Percentiles rank a stretch among this genome's conserved stretches.
phyloP scores from a whole-genome alignment of 2,329 filamentous ascomycete genomes.

The Leptosphaerulina australis region DNA sequence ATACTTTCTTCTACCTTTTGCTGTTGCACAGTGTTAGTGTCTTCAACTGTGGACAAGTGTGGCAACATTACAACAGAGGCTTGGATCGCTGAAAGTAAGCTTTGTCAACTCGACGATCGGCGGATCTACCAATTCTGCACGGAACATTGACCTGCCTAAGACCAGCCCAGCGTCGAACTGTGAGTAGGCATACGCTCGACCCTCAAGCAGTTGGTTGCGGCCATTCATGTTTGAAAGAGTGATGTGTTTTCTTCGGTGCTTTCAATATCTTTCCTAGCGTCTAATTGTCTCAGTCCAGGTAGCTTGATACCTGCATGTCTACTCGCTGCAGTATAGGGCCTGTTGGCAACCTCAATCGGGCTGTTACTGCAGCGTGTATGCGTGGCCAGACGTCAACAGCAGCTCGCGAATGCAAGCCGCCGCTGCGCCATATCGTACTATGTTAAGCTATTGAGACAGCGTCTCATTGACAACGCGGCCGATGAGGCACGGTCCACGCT shows the following conservation, averaged over 20 bases:
- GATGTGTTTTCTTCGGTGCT: not conserved
- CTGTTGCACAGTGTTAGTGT: not conserved
- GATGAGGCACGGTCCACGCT: conserved; percentile 2
- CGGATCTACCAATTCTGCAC: conserved; percentile 3
- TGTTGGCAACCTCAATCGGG: conserved; percentile 4
- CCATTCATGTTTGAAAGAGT: not conserved
- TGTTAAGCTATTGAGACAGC: conserved; percentile 22
- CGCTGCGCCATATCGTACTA: conserved; percentile 20
- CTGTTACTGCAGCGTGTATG: conserved; percentile 8
- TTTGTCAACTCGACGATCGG: conserved; percentile 8
- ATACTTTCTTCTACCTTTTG: not conserved
- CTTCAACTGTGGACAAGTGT: not conserved
- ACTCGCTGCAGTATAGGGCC: not conserved
- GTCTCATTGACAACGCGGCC: conserved; percentile 2
- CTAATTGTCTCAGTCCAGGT: not conserved
- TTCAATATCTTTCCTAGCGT: conserved; percentile 3
- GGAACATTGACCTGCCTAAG: not conserved
- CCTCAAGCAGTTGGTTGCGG: not conserved
- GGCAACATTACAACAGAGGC: not conserved
- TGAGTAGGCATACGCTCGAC: not conserved
- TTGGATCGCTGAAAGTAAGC: not conserved
- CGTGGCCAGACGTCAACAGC: not conserved
- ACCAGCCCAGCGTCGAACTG: not conserved
- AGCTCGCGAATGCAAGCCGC: conserved; percentile 23
- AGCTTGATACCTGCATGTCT: not conserved